Base-by-base conservation (phyloP, 805 yeast genomes). In the Candida incommunis region DNA sequence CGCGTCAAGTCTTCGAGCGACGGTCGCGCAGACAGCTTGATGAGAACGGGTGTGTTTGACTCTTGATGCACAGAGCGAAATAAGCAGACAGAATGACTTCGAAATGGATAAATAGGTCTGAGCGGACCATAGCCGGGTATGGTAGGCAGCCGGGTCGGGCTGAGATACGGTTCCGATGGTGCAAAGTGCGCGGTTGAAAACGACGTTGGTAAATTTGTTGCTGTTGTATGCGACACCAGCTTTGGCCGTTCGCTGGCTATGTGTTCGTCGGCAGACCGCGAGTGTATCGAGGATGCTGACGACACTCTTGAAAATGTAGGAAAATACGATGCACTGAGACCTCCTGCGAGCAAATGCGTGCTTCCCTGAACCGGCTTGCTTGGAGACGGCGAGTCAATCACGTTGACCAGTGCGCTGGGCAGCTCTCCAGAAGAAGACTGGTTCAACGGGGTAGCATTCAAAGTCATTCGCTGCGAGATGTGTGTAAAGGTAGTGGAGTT, bases 1-100 rank as follows among this genome's bases (percentile, higher is more conserved):
- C 56, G 42, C 9, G 54, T 50, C 42, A 53, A 43, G 35, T 52
- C 56, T 23, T 53, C 56, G 7, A 53, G 48, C 9, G 53, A 46
- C 2, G 53, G 54, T 13, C 45, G 40, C 3, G 50, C 46, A 3
- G 56, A 52, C 21, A 47, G 48, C 21, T 50, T 52, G 27, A 53
- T 45, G n/a, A 53, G 42, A 20, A 53, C 54, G 1, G 53, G 49
- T 45, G 50, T 45, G 20, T 37, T 45, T 3, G 50, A 47, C 1
- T 37, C 44, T 22, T 40, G 20, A 22, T 46, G 43, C 5, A 22
- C 40, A 2, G 55, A 48, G 13, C 56, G 41, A 41, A 49, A 53
- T 51, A 53, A 49, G 41, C 48, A 46, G 26, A 52, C 51, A n/a
- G 49, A 41, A 43, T 51, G 48, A 43, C 40, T 41, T 31, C 49